Evolutionary conservation across 2,329 filamentous ascomycete genomes (phyloP).

Genomic region (Neophaeococcomyces mojaviensis): DNA sequence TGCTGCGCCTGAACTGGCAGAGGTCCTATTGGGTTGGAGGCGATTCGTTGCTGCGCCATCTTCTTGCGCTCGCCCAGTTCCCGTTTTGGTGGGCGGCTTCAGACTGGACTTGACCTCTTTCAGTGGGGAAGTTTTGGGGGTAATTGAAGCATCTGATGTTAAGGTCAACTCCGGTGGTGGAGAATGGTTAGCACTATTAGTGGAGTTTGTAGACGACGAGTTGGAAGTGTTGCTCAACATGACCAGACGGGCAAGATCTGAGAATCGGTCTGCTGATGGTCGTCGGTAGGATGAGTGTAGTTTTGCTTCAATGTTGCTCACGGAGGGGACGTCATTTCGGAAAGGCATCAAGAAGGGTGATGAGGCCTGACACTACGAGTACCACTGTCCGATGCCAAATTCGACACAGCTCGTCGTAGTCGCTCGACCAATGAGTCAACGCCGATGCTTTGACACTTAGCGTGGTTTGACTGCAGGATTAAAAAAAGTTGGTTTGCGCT

Average conservation of each 20-base stretch:
- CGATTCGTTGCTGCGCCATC: conserved; percentile 9
- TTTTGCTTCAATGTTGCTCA: conserved; percentile 4
- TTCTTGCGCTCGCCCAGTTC: conserved; percentile 14
- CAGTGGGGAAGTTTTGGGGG: not conserved
- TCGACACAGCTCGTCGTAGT: too few species aligned
- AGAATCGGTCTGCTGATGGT: conserved; percentile 2
- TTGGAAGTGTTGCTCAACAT: conserved; percentile 7
- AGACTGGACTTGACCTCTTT: conserved; percentile 11
- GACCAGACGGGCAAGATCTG: conserved; percentile 5
- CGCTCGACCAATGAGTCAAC: too few species aligned
- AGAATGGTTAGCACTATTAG: conserved; percentile 5
- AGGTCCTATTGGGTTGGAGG: conserved; percentile 3
- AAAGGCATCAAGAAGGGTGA: conserved; percentile 2
- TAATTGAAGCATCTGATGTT: not conserved
- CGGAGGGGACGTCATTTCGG: not conserved
- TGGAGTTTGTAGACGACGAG: conserved; percentile 1
- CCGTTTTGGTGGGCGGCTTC: conserved; percentile 18
- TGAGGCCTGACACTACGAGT: too few species aligned
- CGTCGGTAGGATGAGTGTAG: not conserved
- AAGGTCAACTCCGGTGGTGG: conserved; percentile 4
- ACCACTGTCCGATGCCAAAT: too few species aligned
- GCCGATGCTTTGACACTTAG: too few species aligned
- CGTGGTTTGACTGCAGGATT: too few species aligned
- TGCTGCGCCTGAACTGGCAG: conserved; percentile 40
- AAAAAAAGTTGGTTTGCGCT: too few species aligned